Conservation (phyloP, 768 basidiomycete species). For the Xerocomus brunneocitrinus region DNA sequence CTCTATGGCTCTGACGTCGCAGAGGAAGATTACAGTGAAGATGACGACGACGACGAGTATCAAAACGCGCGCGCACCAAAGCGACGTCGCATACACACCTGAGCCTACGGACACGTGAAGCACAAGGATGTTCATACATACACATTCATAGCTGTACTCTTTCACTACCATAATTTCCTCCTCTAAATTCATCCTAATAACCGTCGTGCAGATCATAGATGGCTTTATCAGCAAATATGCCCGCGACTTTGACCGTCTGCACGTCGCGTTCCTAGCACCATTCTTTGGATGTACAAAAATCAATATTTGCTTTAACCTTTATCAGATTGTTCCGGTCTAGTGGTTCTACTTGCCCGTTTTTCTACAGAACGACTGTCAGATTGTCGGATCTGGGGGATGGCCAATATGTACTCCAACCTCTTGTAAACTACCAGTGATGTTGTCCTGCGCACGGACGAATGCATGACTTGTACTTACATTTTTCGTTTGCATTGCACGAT, state of each 20-base stretch:
- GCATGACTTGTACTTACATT: too few relatives aligned
- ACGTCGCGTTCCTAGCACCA: not conserved
- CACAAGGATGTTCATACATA: conserved; percentile 22
- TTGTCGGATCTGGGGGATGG: too few relatives aligned
- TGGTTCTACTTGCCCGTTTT: too few relatives aligned
- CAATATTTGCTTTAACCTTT: not conserved
- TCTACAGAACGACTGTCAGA: too few relatives aligned
- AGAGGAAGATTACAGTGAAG: conserved; percentile 34
- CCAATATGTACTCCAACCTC: too few relatives aligned
- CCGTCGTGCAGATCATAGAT: conserved; percentile 17
- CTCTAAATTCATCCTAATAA: conserved; percentile 30
- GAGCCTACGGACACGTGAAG: conserved; percentile 17
- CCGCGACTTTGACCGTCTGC: not conserved
- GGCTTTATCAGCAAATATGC: not conserved
- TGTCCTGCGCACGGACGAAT: too few relatives aligned
- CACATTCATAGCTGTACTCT: conserved; percentile 24
- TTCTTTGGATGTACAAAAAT: not conserved
- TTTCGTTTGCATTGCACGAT: too few relatives aligned
- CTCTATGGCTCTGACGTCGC: conserved; percentile 38
- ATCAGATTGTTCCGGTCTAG: not conserved
- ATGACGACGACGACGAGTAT: conserved; percentile 33
- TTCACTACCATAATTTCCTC: conserved; percentile 25
- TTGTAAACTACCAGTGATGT: too few relatives aligned
- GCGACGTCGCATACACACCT: conserved; percentile 28
- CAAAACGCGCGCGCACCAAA: conserved; percentile 28